A percentile compares a stretch with the other conserved stretches of the same genome.
Evolutionary conservation across 1,284 basidiomycete species (phyloP).

Genomic region (Apiotrichum mycotoxinovorans): DNA sequence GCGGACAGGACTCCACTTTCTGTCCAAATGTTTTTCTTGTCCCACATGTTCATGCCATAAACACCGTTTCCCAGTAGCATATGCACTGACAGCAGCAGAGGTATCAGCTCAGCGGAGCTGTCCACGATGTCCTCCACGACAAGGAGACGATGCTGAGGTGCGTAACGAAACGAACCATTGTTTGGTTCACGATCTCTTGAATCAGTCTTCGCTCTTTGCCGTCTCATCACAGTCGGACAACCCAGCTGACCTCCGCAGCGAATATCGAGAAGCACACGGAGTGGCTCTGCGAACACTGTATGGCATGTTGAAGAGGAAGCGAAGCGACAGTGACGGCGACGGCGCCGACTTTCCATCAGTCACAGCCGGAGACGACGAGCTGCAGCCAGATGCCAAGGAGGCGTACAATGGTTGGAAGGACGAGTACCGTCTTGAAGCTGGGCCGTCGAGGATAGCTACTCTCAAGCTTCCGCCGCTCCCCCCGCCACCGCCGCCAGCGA

Average conservation of each 20-base stretch:
- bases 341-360: slow-evolving; percentile 27
- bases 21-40: too few relatives aligned
- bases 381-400: slow-evolving; percentile 16
- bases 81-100: slow-evolving; percentile 8
- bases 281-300: slow-evolving; percentile 30
- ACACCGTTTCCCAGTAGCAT: neutral
- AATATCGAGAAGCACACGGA: slow-evolving; percentile 31
- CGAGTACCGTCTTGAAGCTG: slow-evolving; percentile 32
- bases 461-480: slow-evolving; percentile 34
- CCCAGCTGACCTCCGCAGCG: slow-evolving; percentile 20
- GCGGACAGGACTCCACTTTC: too few relatives aligned
- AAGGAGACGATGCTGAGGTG: slow-evolving; percentile 27
- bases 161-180: too few relatives aligned
- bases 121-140: slow-evolving; percentile 30
- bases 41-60: too few relatives aligned
- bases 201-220: too few relatives aligned
- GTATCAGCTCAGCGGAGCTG: slow-evolving; percentile 27
- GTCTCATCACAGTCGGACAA: too few relatives aligned
- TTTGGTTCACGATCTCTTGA: too few relatives aligned
- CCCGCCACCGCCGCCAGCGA: slow-evolving; percentile 31
- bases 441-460: slow-evolving; percentile 27
- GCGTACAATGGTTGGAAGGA: slow-evolving; percentile 34
- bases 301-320: slow-evolving; percentile 29
- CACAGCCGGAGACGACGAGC: slow-evolving; percentile 12
- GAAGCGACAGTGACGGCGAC: slow-evolving; percentile 9